A percentile compares a stretch with the other conserved stretches of the same genome.
Conservation (phyloP, 768 basidiomycete species). For the Amanita thiersii region DNA sequence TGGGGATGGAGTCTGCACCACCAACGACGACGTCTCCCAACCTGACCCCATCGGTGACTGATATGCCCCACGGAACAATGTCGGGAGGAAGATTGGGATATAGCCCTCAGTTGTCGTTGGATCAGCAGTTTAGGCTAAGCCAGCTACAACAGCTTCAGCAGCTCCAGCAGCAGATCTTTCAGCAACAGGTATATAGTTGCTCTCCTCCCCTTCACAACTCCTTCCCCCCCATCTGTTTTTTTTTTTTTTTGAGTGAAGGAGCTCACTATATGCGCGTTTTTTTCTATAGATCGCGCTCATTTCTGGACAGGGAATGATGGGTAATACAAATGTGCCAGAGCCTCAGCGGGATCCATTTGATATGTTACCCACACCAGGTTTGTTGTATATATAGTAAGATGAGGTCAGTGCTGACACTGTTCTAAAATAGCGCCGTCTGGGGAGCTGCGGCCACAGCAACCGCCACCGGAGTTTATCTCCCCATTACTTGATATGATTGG, state of each 20-base stretch:
- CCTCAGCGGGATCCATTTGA: slow-evolving; percentile 26
- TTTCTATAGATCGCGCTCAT: slow-evolving; percentile 56
- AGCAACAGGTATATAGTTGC: slow-evolving; percentile 64
- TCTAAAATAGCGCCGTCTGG: slow-evolving; percentile 13
- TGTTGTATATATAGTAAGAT: too few relatives aligned
- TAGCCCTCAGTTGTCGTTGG: slow-evolving; percentile 47
- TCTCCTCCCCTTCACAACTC: slow-evolving; percentile 1
- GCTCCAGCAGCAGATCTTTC: slow-evolving; percentile 78
- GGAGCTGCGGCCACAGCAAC: slow-evolving; percentile 14
- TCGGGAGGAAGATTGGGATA: slow-evolving; percentile 11
- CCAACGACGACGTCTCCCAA: slow-evolving; percentile 10
- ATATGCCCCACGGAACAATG: not conserved
- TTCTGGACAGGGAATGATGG: slow-evolving; percentile 35
- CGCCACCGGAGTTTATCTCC: slow-evolving; percentile 5
- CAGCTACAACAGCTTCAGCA: slow-evolving; percentile 75
- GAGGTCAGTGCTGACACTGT: too few relatives aligned
- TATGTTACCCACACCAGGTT: slow-evolving; percentile 66
- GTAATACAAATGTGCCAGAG: slow-evolving; percentile 23
- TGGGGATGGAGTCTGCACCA: slow-evolving; percentile 23
- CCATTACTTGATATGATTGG: slow-evolving; percentile 2
- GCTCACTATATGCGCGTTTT: slow-evolving; percentile 8
- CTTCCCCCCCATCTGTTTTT: not conserved
- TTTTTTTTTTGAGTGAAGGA: not conserved
- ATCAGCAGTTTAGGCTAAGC: slow-evolving; percentile 72
- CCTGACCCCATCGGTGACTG: not conserved